phyloP scores from a whole-genome alignment of 1,284 basidiomycete species.

The Phylloboletellus chloephorus region DNA sequence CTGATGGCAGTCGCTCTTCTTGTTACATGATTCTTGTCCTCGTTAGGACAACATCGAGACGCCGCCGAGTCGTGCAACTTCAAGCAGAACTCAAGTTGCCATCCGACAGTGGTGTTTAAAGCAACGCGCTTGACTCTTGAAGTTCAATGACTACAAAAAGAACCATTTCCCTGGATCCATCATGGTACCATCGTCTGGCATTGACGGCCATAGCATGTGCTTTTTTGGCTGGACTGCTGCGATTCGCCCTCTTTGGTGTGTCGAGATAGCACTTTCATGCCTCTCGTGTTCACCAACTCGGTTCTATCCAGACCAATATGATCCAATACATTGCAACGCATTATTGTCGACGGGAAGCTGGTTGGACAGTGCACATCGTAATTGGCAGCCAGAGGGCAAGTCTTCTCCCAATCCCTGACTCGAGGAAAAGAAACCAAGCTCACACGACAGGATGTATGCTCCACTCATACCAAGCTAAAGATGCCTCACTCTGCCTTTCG shows the following conservation, averaged over 20 bases:
- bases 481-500: slow-evolving; percentile 50
- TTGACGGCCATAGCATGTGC: slow-evolving; percentile 36
- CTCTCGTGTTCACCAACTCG: slow-evolving; percentile 2
- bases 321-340: slow-evolving; percentile 68
- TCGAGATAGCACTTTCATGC: slow-evolving; percentile 1
- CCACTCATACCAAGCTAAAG: slow-evolving; percentile 51
- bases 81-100: too few species aligned
- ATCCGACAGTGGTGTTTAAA: background rate
- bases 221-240: slow-evolving; percentile 41
- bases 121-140: background rate
- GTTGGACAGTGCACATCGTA: slow-evolving; percentile 60
- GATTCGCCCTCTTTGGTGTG: slow-evolving; percentile 48
- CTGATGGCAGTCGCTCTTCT: too few species aligned
- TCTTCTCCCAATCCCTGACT: background rate
- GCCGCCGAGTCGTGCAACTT: too few species aligned
- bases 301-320: slow-evolving; percentile 52
- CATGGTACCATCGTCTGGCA: slow-evolving; percentile 51
- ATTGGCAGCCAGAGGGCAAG: slow-evolving; percentile 85
- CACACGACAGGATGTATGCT: slow-evolving; percentile 65
- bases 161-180: slow-evolving; percentile 40
- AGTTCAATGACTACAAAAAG: slow-evolving; percentile 23
- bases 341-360: slow-evolving; percentile 72
- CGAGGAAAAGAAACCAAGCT: slow-evolving; percentile 9
- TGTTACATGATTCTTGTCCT: too few species aligned
- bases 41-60: too few species aligned